Evolutionary conservation across 306 rosid species (phyloP).

Genomic region (Lathyrus tuberosus): DNA sequence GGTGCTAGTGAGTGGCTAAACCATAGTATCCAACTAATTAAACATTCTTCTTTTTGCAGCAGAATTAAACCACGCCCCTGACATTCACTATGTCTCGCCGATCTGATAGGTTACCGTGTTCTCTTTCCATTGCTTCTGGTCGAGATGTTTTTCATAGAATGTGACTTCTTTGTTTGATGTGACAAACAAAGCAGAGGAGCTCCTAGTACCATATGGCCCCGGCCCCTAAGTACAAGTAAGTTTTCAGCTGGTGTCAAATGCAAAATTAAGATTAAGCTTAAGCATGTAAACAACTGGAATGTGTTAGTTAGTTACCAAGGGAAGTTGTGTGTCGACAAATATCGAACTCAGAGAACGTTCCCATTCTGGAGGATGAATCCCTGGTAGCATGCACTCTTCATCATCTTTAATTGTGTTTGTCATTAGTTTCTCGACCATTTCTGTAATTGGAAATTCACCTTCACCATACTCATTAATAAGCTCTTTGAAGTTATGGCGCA

Average conservation of each 20-base stretch:
- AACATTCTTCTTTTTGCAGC: not conserved
- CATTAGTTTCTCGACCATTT: slow-evolving; percentile 72
- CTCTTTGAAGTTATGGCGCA: slow-evolving; percentile 61
- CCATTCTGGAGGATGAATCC: slow-evolving; percentile 52
- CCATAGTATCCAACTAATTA: not conserved
- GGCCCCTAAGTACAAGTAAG: slow-evolving; percentile 50
- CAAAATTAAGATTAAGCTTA: slow-evolving; percentile 16
- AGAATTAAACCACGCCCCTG: slow-evolving; percentile 1
- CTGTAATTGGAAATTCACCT: slow-evolving; percentile 53
- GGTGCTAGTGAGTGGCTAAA: too few species aligned
- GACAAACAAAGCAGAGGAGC: slow-evolving; percentile 67
- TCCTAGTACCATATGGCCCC: slow-evolving; percentile 87
- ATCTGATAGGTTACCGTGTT: slow-evolving; percentile 48
- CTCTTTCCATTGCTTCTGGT: slow-evolving; percentile 62
- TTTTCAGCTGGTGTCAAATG: slow-evolving; percentile 17
- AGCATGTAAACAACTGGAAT: slow-evolving; percentile 3
- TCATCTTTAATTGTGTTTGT: slow-evolving; percentile 63
- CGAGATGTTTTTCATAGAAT: slow-evolving; percentile 65
- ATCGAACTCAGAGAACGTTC: slow-evolving; percentile 64
- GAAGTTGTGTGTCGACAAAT: slow-evolving; percentile 50
- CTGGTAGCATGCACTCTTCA: slow-evolving; percentile 55
- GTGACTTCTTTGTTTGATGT: slow-evolving; percentile 59
- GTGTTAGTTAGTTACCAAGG: slow-evolving; percentile 47
- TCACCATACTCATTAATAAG: slow-evolving; percentile 48
- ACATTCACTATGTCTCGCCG: slow-evolving; percentile 32